Conservation (phyloP, 352 stramenopile species). For the Phytopythium sindhum region DNA sequence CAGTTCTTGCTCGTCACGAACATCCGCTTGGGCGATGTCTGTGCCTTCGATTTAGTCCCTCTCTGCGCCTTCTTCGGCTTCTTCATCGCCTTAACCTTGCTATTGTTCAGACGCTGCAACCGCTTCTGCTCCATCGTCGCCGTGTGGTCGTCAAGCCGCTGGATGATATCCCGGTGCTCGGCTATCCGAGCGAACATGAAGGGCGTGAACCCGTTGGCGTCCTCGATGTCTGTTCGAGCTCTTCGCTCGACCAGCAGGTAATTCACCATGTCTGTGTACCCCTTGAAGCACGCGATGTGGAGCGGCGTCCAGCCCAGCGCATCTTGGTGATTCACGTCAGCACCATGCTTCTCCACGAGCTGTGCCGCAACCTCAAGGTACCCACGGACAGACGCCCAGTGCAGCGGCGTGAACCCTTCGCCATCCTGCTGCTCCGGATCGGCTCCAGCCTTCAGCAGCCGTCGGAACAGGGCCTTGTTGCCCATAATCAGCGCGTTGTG, state of each 20-base stretch:
- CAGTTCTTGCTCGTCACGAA: conserved; percentile 44
- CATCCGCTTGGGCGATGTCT: conserved; percentile 44
- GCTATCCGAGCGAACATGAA: conserved; percentile 69
- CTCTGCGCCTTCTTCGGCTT: conserved; percentile 14
- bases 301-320: conserved; percentile 62
- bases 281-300: conserved; percentile 74
- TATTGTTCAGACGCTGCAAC: conserved; percentile 26
- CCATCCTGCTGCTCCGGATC: conserved; percentile 52
- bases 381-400: conserved; percentile 61
- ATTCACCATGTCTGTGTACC: conserved; percentile 62
- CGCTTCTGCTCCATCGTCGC: conserved; percentile 29
- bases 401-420: conserved; percentile 60
- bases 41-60: neutral
- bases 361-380: conserved; percentile 77
- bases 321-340: conserved; percentile 61
- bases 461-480: conserved; percentile 69
- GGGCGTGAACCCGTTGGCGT: conserved; percentile 65
- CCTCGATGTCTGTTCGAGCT: conserved; percentile 42
- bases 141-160: conserved; percentile 51
- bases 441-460: conserved; percentile 51
- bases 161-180: conserved; percentile 59
- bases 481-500: conserved; percentile 80
- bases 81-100: conserved; percentile 9
- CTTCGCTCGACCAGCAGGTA: conserved; percentile 57
- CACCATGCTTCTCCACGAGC: conserved; percentile 47